Evolutionary conservation across 345 rosid genomes (phyloP).

Genomic region (Microcos paniculata): DNA sequence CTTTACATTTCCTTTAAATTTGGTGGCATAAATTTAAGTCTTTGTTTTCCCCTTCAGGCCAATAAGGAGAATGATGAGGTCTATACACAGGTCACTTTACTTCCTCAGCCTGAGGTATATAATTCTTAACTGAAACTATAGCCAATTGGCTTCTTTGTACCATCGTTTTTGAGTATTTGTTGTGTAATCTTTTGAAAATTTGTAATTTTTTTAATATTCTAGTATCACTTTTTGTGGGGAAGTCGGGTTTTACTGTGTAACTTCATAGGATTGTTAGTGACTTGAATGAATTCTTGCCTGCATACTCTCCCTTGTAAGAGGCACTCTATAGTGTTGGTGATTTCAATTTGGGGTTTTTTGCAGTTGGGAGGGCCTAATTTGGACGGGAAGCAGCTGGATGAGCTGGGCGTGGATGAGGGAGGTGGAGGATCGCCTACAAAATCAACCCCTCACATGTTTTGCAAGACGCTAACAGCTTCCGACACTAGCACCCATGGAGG

Average conservation of each 20-base stretch:
- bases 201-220: constrained; percentile 6
- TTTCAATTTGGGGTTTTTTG: constrained; percentile 22
- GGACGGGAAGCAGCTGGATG: constrained; percentile 52
- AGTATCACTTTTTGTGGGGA: neutral
- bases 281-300: neutral
- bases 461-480: constrained; percentile 97
- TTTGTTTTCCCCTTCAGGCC: constrained; percentile 45
- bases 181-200: neutral
- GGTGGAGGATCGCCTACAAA: constrained; percentile 53
- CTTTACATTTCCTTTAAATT: constrained; percentile 16
- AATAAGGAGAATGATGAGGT: constrained; percentile 95
- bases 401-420: constrained; percentile 63
- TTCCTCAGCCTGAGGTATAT: constrained; percentile 85
- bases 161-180: no score
- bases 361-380: constrained; percentile 50
- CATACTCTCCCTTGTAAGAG: neutral
- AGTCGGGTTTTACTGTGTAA: neutral
- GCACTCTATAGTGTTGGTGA: constrained; percentile 4
- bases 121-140: constrained; percentile 24
- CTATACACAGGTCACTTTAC: constrained; percentile 83
- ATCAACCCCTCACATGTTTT: constrained; percentile 94
- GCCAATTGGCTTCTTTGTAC: neutral
- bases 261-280: neutral
- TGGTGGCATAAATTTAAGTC: constrained; percentile 22
- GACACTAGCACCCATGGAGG: constrained; percentile 99